These are phyloP conservation scores for Globisporangium cystogenes DNA, from an alignment of 352 stramenopile species.

Conservation along the genomic window DNA sequence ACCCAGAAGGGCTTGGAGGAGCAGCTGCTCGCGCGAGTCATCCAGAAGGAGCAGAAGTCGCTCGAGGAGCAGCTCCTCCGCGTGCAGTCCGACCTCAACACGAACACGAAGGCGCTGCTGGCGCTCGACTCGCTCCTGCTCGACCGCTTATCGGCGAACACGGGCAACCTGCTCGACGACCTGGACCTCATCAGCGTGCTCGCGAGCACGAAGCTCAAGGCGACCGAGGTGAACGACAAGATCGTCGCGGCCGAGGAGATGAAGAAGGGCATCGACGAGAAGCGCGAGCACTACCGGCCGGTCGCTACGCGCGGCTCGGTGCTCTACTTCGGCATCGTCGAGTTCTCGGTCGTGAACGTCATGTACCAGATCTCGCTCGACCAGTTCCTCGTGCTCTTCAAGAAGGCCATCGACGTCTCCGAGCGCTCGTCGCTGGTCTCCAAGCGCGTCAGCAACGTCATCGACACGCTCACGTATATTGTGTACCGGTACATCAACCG, in stretches of 20 bases:
- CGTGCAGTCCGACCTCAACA: slow-evolving; percentile 79
- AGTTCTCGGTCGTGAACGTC: slow-evolving; percentile 80
- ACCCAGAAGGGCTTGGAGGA: slow-evolving; percentile 89
- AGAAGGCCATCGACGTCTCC: slow-evolving; percentile 73
- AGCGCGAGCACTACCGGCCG: slow-evolving; percentile 88
- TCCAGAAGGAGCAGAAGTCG: slow-evolving; percentile 87
- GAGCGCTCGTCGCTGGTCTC: slow-evolving; percentile 72
- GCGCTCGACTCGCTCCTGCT: slow-evolving; percentile 82
- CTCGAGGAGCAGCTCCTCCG: slow-evolving; percentile 88
- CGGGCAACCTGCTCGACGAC: slow-evolving; percentile 85
- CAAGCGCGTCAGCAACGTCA: slow-evolving; percentile 85
- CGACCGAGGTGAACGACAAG: slow-evolving; percentile 89
- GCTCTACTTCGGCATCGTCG: slow-evolving; percentile 89
- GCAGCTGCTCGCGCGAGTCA: slow-evolving; percentile 88
- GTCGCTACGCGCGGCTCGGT: slow-evolving; percentile 83
- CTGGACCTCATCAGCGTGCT: slow-evolving; percentile 85
- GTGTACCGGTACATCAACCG: slow-evolving; percentile 74
- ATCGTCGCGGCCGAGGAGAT: slow-evolving; percentile 84
- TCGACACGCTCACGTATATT: slow-evolving; percentile 83
- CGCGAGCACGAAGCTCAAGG: slow-evolving; percentile 87
- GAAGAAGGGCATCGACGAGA: slow-evolving; percentile 87
- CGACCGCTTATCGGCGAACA: slow-evolving; percentile 81
- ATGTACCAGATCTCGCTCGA: slow-evolving; percentile 92
- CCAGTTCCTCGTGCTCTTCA: slow-evolving; percentile 88
- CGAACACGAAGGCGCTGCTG: slow-evolving; percentile 86